Base-by-base conservation (phyloP, 192 early-diverging fungal genomes). In the Linnemannia hyalina region DNA sequence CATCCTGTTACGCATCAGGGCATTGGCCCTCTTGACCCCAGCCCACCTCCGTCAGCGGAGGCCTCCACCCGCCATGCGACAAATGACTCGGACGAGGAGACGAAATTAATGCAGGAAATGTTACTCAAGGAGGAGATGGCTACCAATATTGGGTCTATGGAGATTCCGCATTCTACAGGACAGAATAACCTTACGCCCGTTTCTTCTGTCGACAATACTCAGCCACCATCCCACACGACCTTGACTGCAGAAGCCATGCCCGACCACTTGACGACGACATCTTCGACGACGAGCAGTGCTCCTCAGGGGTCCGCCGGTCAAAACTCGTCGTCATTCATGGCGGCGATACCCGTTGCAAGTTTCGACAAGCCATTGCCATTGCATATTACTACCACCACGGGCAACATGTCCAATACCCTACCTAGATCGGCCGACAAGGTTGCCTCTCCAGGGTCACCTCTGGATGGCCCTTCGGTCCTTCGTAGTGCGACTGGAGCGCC, bases 31-130 rank as follows among this genome's bases (percentile, higher is more conserved):
- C 52, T 75, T 7, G 74, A 75, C 52, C 52, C 54, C n/a, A 71
- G 63, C 40, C 9, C 36, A n/a, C 69, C 41, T 23, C 22, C 32
- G 23, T 57, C 52, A 32, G 26, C 68, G 9, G 18, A 6, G 4
- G n/a, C 52, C 42, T 32, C 54, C 35, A 38, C 35, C n/a, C 72
- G 65, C 40, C 47, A 75, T 40, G 22, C 68, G 15, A 35, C 49
- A 18, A 35, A 71, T 3, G 81, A 71, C 35, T 44, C 18, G 32
- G 70, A 68, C n/a, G 78, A 79, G 3, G 82, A 84, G 26, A 69
- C 69, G 0, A 41, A 20, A 26, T 70, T 85, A 22, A 80, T 85
- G 78, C 75, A 76, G n/a, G 78, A 74, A 35, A 80, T 85, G 78
- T n/a, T 85, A 22, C 73, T 65, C 41, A 73, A 74, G 22, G 83